These are phyloP conservation scores for Penicillium atrosanguineum DNA, from an alignment of 495 filamentous ascomycete species.

Conservation along the genomic window DNA sequence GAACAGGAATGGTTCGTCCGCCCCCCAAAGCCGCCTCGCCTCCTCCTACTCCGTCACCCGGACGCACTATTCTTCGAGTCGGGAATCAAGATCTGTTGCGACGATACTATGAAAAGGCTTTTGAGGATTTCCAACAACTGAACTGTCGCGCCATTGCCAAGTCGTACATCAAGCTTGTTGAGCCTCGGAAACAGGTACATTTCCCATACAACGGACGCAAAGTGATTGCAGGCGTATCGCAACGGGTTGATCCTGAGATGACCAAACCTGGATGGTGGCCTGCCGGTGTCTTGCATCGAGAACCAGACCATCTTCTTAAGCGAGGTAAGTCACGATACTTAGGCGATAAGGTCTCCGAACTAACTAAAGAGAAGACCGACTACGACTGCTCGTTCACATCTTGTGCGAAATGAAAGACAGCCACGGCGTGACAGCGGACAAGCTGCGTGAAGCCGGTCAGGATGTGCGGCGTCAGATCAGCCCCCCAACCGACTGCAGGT, in stretches of 20 bases:
- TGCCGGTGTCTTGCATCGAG: slow-evolving; percentile 59
- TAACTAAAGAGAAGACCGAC: slow-evolving; percentile 47
- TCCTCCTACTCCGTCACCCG: slow-evolving; percentile 21
- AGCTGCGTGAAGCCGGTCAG: slow-evolving; percentile 42
- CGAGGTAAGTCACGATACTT: slow-evolving; percentile 50
- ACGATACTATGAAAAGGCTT: slow-evolving; percentile 56
- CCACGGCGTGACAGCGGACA: slow-evolving; percentile 41
- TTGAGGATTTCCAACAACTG: slow-evolving; percentile 46
- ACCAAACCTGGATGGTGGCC: slow-evolving; percentile 80
- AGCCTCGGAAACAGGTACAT: slow-evolving; percentile 80
- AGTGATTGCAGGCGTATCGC: slow-evolving; percentile 35
- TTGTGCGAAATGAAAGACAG: slow-evolving; percentile 47
- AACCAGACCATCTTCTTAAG: slow-evolving; percentile 79
- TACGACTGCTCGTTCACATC: slow-evolving; percentile 61
- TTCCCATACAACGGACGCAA: slow-evolving; percentile 73
- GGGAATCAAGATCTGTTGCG: slow-evolving; percentile 56
- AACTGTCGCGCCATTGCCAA: slow-evolving; percentile 60
- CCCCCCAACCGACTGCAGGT: slow-evolving; percentile 35
- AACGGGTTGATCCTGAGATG: slow-evolving; percentile 38
- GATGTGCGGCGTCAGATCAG: slow-evolving; percentile 40
- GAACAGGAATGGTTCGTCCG: slow-evolving; percentile 10
- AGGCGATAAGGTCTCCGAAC: not conserved
- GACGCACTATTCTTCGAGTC: slow-evolving; percentile 48
- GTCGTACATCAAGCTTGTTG: slow-evolving; percentile 77
- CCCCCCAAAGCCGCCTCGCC: slow-evolving; percentile 27